Base-by-base conservation (phyloP, 1,284 basidiomycete genomes). In the Tilletia walkeri region DNA sequence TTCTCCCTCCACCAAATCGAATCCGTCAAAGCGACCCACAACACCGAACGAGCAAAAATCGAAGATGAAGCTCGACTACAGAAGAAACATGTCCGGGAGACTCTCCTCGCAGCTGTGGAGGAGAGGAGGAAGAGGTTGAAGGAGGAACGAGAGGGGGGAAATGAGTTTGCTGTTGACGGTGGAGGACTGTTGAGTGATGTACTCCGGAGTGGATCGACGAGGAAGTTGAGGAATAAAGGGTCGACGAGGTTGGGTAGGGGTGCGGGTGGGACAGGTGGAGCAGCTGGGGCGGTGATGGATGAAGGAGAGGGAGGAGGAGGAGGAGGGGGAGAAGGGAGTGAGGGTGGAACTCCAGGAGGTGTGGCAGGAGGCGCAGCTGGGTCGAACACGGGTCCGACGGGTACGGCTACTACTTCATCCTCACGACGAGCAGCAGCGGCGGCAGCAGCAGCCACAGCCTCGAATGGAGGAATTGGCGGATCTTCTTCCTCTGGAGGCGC, bases 161-260 rank as follows among this genome's bases (percentile, higher is more conserved):
- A 63, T 34, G 82, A 75, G 38, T 67, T 69, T 56, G 50, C 73
- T n/a, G 53, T 73, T 5, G 72, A 72, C 24, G 41, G 41, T 45
- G 41, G 6, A 3, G 41, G 41, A 3, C 3, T 45, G 41, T 45
- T 45, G 6, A 14, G 41, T 7, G 41, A 45, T 14, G 41, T 45
- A 7, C 41, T 78, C 56, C 73, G 82, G 65, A 75, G 78, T n/a
- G 80, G 82, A 61, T 76, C 82, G 0, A 83, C 80, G 34, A 77
- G 82, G n/a, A 82, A 82, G 71, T 72, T 83, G 67, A 78, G 82
- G 16, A 80, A 82, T 77, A 83, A 83, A 70, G 74, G 72, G 45
- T n/a, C 53, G 30, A 4, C 14, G 1, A 45, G 41, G 41, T 45
- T 45, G 41, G 41, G 41, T 45, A 7, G 41, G 9, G 41, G 41